These are phyloP conservation scores for Erythrophleum fordii DNA, from an alignment of 306 rosid species.

Conservation along the genomic window DNA sequence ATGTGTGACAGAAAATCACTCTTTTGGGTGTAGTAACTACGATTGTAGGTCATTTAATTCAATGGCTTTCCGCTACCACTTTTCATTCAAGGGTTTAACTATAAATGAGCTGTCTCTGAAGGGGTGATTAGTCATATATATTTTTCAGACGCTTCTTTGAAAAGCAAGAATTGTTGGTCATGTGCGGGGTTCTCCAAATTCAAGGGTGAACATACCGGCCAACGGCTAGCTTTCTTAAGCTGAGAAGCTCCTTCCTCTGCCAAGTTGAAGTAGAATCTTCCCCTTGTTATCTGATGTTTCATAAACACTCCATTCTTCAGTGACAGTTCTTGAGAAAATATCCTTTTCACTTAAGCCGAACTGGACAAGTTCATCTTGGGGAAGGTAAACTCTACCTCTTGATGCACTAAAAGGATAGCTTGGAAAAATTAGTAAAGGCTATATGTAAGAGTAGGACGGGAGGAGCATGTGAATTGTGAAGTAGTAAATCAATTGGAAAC, in stretches of 20 bases:
- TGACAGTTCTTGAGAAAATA: constrained; percentile 66
- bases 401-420: constrained; percentile 54
- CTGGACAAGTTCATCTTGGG: constrained; percentile 89
- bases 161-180: too few species aligned
- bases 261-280: constrained; percentile 72
- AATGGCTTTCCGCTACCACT: background rate
- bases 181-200: too few species aligned
- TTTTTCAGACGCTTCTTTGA: background rate
- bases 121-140: background rate
- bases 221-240: constrained; percentile 83
- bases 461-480: background rate
- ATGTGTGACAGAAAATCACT: background rate
- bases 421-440: background rate
- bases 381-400: constrained; percentile 91
- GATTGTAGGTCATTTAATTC: too few species aligned
- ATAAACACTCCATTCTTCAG: constrained; percentile 74
- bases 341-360: constrained; percentile 71
- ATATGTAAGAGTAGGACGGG: background rate
- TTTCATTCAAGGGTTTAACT: background rate
- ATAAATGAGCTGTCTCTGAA: background rate
- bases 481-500: constrained; percentile 22
- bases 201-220: constrained; percentile 63
- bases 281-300: constrained; percentile 84
- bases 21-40: background rate
- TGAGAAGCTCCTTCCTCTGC: constrained; percentile 91